Base-by-base conservation (phyloP, 306 rosid species). In the Boehmeria nivea region DNA sequence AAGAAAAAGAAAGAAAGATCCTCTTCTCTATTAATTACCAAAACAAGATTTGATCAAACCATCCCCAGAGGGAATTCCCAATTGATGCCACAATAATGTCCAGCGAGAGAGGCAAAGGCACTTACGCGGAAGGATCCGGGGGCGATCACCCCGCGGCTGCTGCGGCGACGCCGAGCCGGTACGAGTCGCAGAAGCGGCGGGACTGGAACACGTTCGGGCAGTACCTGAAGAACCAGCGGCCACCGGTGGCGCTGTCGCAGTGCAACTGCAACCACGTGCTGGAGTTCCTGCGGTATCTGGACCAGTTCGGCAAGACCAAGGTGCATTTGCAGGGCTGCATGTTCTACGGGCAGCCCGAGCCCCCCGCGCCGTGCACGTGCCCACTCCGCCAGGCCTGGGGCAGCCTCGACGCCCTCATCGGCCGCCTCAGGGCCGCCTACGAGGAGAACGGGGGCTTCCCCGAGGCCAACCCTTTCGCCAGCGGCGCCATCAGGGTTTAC, bases 121-220 rank as follows among this genome's bases (percentile, higher is more conserved):
- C 44, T 20, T 74, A 78, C 16, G 74, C 71, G 28, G 82, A 71
- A 31, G 91, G 86, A 45, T 81, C 94, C 1, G 45, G 12, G 64
- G 23, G 22, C 61, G 54, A 34, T 15, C 48, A 24, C 7, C 61
- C 76, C 54, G 59, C 65, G 9, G 61, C 76, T 51, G 61, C 62
- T 6, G 61, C 68, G 12, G 61, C 66, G 2, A 76, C 94, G 0
- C 96, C 83, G 0, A 91, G 98, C 76, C 86, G 98, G 22, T 91
- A 91, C 10, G 98, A 87, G 63, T 91, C 96, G 0, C 98, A 91
- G 49, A 91, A 91, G 71, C 65, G 96, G 61, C 77, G 99, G 54
- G 99, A 91, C 67, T 87, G 99, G 99, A 91, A 91, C 84, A 91
- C 99, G 3, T 91, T 91, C 23, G 91, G 96, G 1, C 99, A 91